Base-by-base conservation (phyloP, 108 stramenopile genomes). In the Cafeteria roenbergensis region DNA sequence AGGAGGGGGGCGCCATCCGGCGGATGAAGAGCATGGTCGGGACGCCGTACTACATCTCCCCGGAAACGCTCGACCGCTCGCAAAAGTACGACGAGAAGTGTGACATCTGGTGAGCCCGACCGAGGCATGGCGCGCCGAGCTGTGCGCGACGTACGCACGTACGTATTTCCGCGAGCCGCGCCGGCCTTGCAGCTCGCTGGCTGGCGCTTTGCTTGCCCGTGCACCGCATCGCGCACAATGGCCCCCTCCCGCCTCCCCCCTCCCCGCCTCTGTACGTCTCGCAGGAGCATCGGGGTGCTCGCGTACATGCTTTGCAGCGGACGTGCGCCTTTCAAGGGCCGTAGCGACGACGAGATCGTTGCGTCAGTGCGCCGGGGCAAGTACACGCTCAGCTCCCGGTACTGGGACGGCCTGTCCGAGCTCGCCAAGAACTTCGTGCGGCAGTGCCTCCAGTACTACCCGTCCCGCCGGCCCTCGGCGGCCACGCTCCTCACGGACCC, bases 281-380 rank as follows among this genome's bases (percentile, higher is more conserved):
- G n/a, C n/a, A n/a, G n/a, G 82, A 79, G 78, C 50, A 71, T 82
- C 42, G 82, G 82, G 34, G 82, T 82, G 24, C 75, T 82, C 30
- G 68, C 77, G 1, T 82, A 82, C 69, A 82, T 82, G 82, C 73
- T 82, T 29, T 68, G 81, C 22, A 74, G 72, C 14, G 82, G 82
- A 9, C 60, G 72, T 21, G 78, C 82, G 28, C 82, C 82, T 22
- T 82, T 82, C 70, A 73, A 66, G 62, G 82, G 82, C 32, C 70
- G 78, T 22, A 60, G 57, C 32, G 80, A 79, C 38, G 72, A 73
- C 21, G 73, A 65, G 4, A 73, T 76, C 42, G 55, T 74, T 22
- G 31, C 35, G 25, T 48, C 31, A 3, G 72, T 75, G 32, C 27
- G 65, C 68, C 28, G 64, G 28, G 76, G 74, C 29, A 71, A 29